These are phyloP conservation scores for Penicillium herquei DNA, from an alignment of 495 filamentous ascomycete species.

Conservation along the genomic window DNA sequence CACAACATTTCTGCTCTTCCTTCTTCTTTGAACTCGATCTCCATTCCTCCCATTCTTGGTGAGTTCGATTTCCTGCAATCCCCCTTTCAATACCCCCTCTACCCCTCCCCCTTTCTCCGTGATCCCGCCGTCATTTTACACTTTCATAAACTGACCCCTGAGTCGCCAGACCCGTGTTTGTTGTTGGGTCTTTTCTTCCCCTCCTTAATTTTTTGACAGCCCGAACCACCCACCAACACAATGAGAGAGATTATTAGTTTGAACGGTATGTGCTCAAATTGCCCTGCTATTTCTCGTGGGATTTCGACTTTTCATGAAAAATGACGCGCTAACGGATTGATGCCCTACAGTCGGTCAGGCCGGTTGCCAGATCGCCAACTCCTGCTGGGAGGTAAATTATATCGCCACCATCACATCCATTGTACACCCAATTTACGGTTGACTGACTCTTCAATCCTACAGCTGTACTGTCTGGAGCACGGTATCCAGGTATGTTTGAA, in stretches of 20 bases:
- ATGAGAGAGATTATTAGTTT: slow-evolving; percentile 99
- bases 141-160: slow-evolving; percentile 23
- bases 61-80: slow-evolving; percentile 13
- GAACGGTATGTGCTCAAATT: slow-evolving; percentile 71
- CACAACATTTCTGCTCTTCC: slow-evolving; percentile 31
- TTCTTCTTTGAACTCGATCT: slow-evolving; percentile 19
- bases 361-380: slow-evolving; percentile 99
- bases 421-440: slow-evolving; percentile 5
- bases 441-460: slow-evolving; percentile 31
- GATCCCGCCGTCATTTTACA: background rate
- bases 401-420: slow-evolving; percentile 10
- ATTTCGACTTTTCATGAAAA: background rate
- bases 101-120: slow-evolving; percentile 23
- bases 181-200: slow-evolving; percentile 34
- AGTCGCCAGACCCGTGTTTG: slow-evolving; percentile 30
- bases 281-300: background rate
- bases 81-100: slow-evolving; percentile 4
- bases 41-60: slow-evolving; percentile 35
- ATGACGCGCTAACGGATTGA: slow-evolving; percentile 20
- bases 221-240: slow-evolving; percentile 46
- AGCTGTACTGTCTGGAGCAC: slow-evolving; percentile 99
- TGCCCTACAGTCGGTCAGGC: slow-evolving; percentile 86
- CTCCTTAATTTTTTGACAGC: slow-evolving; percentile 33
- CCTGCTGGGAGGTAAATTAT: slow-evolving; percentile 92
- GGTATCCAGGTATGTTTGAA: slow-evolving; percentile 84